phyloP scores from a whole-genome alignment of 208 protist species.

The Trypanosoma scelopori region DNA sequence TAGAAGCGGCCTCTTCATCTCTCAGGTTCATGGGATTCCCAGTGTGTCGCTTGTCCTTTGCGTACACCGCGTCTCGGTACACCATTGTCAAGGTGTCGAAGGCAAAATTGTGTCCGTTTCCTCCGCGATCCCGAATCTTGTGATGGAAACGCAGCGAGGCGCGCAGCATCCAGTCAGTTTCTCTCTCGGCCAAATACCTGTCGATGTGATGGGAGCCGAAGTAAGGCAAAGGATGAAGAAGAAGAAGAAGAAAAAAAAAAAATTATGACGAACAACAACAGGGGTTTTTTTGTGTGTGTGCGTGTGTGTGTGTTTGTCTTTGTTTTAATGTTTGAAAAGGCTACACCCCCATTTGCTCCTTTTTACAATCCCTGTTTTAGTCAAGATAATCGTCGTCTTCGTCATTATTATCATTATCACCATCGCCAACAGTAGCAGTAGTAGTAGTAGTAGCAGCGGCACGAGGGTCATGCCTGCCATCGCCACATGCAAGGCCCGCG shows the following conservation, averaged over 20 bases:
- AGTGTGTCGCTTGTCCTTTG: conserved; percentile 26
- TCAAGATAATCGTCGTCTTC: conserved; percentile 26
- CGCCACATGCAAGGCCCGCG: too few species aligned
- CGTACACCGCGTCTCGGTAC: conserved; percentile 68
- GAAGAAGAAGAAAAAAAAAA: conserved; percentile 17
- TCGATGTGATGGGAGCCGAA: not conserved
- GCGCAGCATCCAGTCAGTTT: conserved; percentile 26
- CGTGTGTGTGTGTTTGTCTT: too few species aligned
- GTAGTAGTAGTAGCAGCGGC: too few species aligned
- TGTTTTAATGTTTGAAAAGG: not conserved
- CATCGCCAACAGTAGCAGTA: conserved; percentile 3
- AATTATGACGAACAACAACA: conserved; percentile 1
- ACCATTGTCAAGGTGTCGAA: conserved; percentile 75
- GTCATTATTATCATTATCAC: conserved; percentile 8
- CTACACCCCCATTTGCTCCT: not conserved
- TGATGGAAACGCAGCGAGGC: conserved; percentile 28
- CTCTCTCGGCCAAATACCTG: not conserved
- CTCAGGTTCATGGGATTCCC: conserved; percentile 46
- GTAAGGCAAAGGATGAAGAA: not conserved
- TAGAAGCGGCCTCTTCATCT: not conserved
- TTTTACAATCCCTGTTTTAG: conserved; percentile 13
- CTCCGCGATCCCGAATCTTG: conserved; percentile 45
- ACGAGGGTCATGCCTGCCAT: too few species aligned
- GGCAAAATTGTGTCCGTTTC: conserved; percentile 56
- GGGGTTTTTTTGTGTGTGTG: too few species aligned